Percentiles rank a stretch among this genome's conserved stretches.
phyloP scores from a whole-genome alignment of 768 basidiomycete genomes.

The Tulasnella sp. region DNA sequence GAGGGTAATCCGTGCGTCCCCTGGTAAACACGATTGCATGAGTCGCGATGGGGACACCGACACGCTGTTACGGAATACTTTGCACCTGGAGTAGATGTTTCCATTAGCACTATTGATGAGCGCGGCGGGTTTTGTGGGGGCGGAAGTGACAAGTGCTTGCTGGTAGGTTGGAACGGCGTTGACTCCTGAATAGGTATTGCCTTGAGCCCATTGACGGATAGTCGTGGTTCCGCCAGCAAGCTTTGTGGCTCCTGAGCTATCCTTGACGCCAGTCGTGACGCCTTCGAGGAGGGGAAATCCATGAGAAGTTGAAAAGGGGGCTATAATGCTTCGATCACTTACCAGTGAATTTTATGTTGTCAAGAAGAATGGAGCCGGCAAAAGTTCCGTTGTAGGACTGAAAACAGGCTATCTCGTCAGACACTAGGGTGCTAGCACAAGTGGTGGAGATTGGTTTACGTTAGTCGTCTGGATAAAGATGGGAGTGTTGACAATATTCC shows the following conservation, averaged over 20 bases:
- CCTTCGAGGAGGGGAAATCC: conserved; percentile 25
- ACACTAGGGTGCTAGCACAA: not conserved
- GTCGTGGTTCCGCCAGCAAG: conserved; percentile 36
- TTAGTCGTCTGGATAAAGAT: conserved; percentile 46
- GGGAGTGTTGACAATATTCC: conserved; percentile 46
- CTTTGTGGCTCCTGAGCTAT: conserved; percentile 35
- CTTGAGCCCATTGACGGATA: conserved; percentile 65
- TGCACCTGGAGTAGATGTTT: conserved; percentile 14
- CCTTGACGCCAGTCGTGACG: conserved; percentile 50
- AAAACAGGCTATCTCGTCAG: too few species aligned
- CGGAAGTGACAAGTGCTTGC: conserved; percentile 36
- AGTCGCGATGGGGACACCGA: too few species aligned
- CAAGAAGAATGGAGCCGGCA: conserved; percentile 51
- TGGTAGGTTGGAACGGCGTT: conserved; percentile 35
- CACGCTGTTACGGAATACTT: too few species aligned
- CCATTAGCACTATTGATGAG: conserved; percentile 36
- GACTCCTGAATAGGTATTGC: conserved; percentile 54
- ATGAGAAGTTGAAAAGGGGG: too few species aligned
- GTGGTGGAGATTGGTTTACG: conserved; percentile 18
- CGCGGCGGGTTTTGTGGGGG: conserved; percentile 42
- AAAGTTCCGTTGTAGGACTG: conserved; percentile 27
- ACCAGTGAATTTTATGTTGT: conserved; percentile 43
- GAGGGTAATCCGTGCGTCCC: conserved; percentile 32
- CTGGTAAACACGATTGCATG: not conserved
- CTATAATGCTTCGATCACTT: too few species aligned